Conservation (phyloP, 2,329 filamentous ascomycete species). For the Hymenoscyphus fructigenus region DNA sequence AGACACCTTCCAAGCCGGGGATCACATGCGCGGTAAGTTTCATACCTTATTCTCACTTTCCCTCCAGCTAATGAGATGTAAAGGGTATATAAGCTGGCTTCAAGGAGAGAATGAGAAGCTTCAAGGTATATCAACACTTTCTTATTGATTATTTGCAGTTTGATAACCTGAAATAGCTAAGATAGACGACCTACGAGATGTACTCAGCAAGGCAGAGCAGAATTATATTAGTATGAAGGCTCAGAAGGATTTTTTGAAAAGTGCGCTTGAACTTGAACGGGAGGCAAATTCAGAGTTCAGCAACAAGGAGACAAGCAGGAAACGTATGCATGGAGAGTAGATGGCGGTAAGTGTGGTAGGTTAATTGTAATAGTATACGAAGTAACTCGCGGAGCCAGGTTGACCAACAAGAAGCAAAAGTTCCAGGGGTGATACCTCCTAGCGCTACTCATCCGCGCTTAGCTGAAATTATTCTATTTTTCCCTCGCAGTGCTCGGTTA, state of each 20-base stretch:
- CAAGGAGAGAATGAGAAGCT: neutral
- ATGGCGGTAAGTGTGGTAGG: neutral
- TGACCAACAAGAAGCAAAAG: neutral
- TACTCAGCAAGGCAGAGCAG: neutral
- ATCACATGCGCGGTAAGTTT: neutral
- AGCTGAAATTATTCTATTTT: conserved; percentile 4
- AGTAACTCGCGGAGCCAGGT: neutral
- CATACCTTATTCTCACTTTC: neutral
- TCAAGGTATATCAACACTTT: conserved; percentile 5
- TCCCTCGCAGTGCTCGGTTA: neutral
- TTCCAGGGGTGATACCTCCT: neutral
- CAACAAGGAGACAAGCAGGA: neutral
- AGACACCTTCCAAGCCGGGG: neutral
- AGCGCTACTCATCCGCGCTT: neutral
- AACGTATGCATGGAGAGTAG: conserved; percentile 2
- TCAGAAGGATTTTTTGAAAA: conserved; percentile 6
- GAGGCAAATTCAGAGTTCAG: neutral
- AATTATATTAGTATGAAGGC: conserved; percentile 2
- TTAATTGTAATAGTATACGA: neutral
- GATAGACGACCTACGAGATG: neutral
- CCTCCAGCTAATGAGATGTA: conserved; percentile 1
- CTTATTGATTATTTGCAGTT: neutral
- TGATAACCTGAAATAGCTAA: conserved; percentile 1
- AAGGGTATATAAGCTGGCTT: conserved; percentile 9
- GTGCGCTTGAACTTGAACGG: neutral